Evolutionary conservation across 371 early-diverging fungal species (phyloP).

Genomic region (Mortierella sp.): DNA sequence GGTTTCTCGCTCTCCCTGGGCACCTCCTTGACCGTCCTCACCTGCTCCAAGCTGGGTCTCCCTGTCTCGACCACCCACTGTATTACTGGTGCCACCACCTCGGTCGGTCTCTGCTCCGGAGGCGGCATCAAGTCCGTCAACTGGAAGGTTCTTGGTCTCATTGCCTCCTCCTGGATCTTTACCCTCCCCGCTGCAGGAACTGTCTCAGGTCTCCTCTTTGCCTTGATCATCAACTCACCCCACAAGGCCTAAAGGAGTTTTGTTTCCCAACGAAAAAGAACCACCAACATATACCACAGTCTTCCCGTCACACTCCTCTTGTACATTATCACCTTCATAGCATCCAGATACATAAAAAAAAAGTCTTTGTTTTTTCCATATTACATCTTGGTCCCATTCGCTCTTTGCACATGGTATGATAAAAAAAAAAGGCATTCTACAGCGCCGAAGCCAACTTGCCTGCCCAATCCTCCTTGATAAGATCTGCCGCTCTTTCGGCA

Average conservation of each 20-base stretch:
- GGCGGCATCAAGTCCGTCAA: conserved; percentile 75
- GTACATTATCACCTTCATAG: background rate
- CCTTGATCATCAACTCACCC: conserved; percentile 73
- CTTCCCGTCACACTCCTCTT: background rate
- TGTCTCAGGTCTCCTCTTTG: conserved; percentile 77
- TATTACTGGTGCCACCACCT: conserved; percentile 88
- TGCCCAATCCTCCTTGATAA: conserved; percentile 46
- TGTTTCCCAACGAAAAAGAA: background rate
- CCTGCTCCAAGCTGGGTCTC: conserved; percentile 84
- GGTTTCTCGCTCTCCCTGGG: conserved; percentile 88
- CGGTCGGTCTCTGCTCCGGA: conserved; percentile 87
- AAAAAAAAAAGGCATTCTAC: background rate
- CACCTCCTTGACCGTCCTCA: conserved; percentile 88
- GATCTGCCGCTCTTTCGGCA: conserved; percentile 48
- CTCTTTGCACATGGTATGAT: background rate
- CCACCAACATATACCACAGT: background rate
- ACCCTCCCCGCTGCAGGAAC: conserved; percentile 86
- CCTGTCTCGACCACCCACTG: conserved; percentile 94
- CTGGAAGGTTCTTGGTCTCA: conserved; percentile 84
- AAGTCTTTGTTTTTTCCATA: background rate
- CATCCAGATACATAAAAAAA: background rate
- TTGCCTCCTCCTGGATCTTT: conserved; percentile 82
- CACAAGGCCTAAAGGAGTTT: conserved; percentile 32
- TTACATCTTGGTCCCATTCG: background rate
- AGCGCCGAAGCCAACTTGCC: background rate